A percentile compares a stretch with the other conserved stretches of the same genome.
Evolutionary conservation across 257 asterid genomes (phyloP).

Genomic region (Nicotiana benthamiana): DNA sequence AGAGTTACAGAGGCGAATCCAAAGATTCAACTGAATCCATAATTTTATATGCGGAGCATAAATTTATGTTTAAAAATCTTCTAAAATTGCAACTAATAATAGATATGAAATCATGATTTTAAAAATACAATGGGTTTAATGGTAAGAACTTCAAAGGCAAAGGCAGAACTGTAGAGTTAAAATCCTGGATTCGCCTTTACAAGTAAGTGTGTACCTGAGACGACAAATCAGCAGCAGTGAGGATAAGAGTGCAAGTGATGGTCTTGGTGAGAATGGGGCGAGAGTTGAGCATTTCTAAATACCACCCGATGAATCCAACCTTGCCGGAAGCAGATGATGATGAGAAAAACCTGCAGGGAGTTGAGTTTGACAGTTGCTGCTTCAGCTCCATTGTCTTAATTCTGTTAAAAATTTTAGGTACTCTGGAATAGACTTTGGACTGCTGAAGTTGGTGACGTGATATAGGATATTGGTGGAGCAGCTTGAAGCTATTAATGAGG

Average conservation of each 20-base stretch:
- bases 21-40: too few relatives aligned
- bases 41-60: too few relatives aligned
- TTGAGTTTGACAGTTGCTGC: background rate
- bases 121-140: too few relatives aligned
- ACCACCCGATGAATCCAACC: conserved; percentile 53
- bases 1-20: too few relatives aligned
- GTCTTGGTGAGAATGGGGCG: conserved; percentile 76
- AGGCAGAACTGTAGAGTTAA: too few relatives aligned
- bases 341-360: conserved; percentile 14
- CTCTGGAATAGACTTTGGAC: conserved; percentile 25
- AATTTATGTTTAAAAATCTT: too few relatives aligned
- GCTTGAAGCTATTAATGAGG: background rate
- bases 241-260: conserved; percentile 61
- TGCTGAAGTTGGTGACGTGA: conserved; percentile 19
- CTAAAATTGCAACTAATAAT: too few relatives aligned
- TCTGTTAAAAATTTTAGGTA: conserved; percentile 12
- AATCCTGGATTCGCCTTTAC: too few relatives aligned
- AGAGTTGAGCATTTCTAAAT: conserved; percentile 46
- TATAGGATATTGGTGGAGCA: background rate
- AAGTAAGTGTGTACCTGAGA: conserved; percentile 50
- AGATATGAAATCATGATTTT: too few relatives aligned
- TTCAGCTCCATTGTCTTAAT: conserved; percentile 18
- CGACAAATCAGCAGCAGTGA: conserved; percentile 75
- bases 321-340: conserved; percentile 13
- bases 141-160: too few relatives aligned